phyloP scores from a whole-genome alignment of 2,329 filamentous ascomycete genomes.

The Leptographium radiaticola region DNA sequence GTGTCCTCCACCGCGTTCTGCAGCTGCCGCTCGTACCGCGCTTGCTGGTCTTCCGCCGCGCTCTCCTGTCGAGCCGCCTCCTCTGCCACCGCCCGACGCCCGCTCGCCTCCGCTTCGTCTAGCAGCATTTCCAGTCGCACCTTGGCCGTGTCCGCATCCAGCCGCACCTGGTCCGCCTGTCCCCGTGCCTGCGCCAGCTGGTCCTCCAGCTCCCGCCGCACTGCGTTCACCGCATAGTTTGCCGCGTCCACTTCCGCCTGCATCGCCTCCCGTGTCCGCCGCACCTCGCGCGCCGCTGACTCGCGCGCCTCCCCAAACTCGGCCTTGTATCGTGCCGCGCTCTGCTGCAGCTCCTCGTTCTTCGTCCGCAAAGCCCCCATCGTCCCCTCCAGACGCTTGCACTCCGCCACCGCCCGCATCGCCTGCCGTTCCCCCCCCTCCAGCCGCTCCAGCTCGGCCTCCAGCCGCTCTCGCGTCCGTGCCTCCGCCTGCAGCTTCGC shows the following conservation, averaged over 20 bases:
- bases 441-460: conserved; percentile 52
- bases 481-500: conserved; percentile 63
- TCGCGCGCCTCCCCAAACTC: conserved; percentile 79
- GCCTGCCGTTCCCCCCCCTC: conserved; percentile 51
- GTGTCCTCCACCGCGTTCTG: conserved; percentile 68
- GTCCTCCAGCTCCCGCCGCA: conserved; percentile 69
- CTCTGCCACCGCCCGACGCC: conserved; percentile 29
- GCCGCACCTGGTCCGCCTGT: conserved; percentile 63
- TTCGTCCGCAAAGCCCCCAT: conserved; percentile 48
- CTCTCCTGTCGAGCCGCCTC: conserved; percentile 48
- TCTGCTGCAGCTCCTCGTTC: conserved; percentile 59
- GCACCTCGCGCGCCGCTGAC: conserved; percentile 64
- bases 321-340: conserved; percentile 56
- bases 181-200: conserved; percentile 59
- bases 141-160: conserved; percentile 70
- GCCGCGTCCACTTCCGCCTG: conserved; percentile 72
- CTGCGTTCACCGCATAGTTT: conserved; percentile 73
- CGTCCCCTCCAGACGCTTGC: conserved; percentile 43
- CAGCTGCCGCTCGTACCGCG: conserved; percentile 62
- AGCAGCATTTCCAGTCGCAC: conserved; percentile 74
- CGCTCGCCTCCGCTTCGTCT: conserved; percentile 63
- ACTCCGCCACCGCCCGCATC: conserved; percentile 50
- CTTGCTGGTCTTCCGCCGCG: conserved; percentile 60
- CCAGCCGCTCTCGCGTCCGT: conserved; percentile 53
- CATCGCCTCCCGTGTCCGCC: conserved; percentile 65